A percentile compares a stretch with the other conserved stretches of the same genome.
Conservation (phyloP, 331 rosid species). For the Arachis monticola region DNA sequence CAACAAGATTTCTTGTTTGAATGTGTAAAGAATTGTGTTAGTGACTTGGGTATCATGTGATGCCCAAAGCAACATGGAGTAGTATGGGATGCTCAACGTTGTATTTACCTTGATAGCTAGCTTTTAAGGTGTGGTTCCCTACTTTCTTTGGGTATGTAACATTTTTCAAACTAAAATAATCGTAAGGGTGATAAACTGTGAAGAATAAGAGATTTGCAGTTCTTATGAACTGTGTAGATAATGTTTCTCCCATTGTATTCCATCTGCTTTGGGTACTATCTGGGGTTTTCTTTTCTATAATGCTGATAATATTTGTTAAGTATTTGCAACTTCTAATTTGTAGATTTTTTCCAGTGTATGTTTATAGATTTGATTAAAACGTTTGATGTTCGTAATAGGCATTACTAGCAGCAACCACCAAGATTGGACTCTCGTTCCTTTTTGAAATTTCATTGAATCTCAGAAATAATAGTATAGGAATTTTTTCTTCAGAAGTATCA, state of each 20-base stretch:
- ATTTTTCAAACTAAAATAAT: neutral
- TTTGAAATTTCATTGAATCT: slow-evolving; percentile 18
- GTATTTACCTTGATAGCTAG: too few relatives aligned
- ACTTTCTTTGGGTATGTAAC: neutral
- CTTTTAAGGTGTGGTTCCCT: too few relatives aligned
- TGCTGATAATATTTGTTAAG: neutral
- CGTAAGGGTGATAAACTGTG: neutral
- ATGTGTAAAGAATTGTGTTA: neutral
- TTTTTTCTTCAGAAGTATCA: neutral
- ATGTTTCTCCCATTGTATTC: neutral
- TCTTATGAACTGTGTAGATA: neutral
- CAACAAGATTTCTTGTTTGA: slow-evolving; percentile 4
- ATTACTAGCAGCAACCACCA: too few relatives aligned
- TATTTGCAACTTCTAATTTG: neutral
- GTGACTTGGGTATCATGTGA: too few relatives aligned
- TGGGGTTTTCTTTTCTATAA: neutral
- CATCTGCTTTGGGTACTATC: neutral
- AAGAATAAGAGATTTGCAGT: neutral
- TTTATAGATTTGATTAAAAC: neutral
- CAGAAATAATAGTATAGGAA: neutral
- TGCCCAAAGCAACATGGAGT: too few relatives aligned
- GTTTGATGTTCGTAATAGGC: neutral
- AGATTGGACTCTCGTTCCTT: neutral
- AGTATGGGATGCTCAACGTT: too few relatives aligned
- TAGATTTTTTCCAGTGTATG: neutral